A percentile compares a stretch with the other conserved stretches of the same genome.
Evolutionary conservation across 1,139 yeast species (phyloP).

Genomic region (Kodamaea derodonti): DNA sequence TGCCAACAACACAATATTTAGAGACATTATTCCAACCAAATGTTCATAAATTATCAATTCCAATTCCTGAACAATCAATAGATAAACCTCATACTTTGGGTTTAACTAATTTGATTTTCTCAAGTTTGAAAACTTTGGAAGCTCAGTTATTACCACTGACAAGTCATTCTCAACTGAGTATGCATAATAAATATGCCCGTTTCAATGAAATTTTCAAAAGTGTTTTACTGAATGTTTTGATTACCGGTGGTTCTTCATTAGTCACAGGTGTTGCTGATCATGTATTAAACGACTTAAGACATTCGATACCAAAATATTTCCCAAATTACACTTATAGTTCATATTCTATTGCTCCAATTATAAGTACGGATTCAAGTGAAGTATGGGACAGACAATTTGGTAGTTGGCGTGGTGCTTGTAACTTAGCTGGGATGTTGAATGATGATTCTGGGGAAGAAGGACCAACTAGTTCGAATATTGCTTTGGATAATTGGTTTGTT

Average conservation of each 20-base stretch:
- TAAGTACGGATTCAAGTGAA: slow-evolving; percentile 19
- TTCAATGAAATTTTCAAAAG: slow-evolving; percentile 41
- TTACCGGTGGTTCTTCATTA: slow-evolving; percentile 64
- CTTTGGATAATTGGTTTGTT: slow-evolving; percentile 52
- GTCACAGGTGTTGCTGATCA: slow-evolving; percentile 61
- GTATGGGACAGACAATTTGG: slow-evolving; percentile 54
- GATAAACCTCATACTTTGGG: slow-evolving; percentile 45
- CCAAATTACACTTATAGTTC: slow-evolving; percentile 46
- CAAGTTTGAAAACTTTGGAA: slow-evolving; percentile 39
- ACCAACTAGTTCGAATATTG: slow-evolving; percentile 40
- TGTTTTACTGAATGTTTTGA: slow-evolving; percentile 54
- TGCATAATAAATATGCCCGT: slow-evolving; percentile 26
- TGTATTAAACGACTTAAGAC: slow-evolving; percentile 54
- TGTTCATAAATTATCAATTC: slow-evolving; percentile 23
- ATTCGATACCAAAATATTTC: slow-evolving; percentile 41
- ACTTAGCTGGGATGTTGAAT: slow-evolving; percentile 51
- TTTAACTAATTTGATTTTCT: slow-evolving; percentile 40
- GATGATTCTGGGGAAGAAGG: slow-evolving; percentile 35
- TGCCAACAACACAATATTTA: slow-evolving; percentile 25
- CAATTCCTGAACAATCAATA: slow-evolving; percentile 34
- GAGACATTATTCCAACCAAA: slow-evolving; percentile 58
- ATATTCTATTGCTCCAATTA: slow-evolving; percentile 25
- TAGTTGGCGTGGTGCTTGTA: slow-evolving; percentile 67
- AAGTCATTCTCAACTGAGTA: slow-evolving; percentile 10
- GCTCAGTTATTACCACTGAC: slow-evolving; percentile 26